phyloP scores from a whole-genome alignment of 371 early-diverging fungal species.

The Mucor mucedo region DNA sequence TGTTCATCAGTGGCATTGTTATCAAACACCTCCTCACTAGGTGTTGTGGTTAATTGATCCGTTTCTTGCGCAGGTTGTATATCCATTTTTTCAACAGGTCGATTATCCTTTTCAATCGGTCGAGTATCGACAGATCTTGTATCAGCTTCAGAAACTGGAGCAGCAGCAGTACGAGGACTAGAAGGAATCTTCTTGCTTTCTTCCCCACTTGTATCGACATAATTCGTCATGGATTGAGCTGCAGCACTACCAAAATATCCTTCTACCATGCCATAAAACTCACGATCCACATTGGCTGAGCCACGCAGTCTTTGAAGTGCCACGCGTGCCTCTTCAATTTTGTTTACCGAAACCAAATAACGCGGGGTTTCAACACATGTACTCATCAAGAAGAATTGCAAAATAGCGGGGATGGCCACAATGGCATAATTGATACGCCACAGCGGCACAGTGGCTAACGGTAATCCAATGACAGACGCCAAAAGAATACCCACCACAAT shows the following conservation, averaged over 20 bases:
- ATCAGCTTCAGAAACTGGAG: too few species aligned
- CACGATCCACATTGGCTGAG: conserved; percentile 13
- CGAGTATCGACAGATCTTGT: not conserved
- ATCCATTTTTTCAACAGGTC: too few species aligned
- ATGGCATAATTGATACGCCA: conserved; percentile 72
- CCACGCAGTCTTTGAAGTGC: conserved; percentile 60
- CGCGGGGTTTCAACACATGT: conserved; percentile 84
- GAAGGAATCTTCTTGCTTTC: not conserved
- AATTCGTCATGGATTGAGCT: conserved; percentile 1
- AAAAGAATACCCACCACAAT: conserved; percentile 77
- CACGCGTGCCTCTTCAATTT: conserved; percentile 57
- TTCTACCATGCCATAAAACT: conserved; percentile 29
- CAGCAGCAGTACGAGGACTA: not conserved
- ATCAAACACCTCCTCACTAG: not conserved
- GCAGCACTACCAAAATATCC: conserved; percentile 13
- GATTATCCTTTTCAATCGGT: not conserved
- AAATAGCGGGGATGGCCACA: conserved; percentile 68
- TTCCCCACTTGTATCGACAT: not conserved
- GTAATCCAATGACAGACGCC: conserved; percentile 65
- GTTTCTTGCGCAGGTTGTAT: not conserved
- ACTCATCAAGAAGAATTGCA: conserved; percentile 70
- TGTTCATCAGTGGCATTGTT: conserved; percentile 2
- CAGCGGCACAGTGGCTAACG: conserved; percentile 62
- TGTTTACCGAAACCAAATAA: conserved; percentile 64
- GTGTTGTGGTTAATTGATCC: not conserved